Evolutionary conservation across 352 stramenopile species (phyloP).

Genomic region (Phytophthora citricola): DNA sequence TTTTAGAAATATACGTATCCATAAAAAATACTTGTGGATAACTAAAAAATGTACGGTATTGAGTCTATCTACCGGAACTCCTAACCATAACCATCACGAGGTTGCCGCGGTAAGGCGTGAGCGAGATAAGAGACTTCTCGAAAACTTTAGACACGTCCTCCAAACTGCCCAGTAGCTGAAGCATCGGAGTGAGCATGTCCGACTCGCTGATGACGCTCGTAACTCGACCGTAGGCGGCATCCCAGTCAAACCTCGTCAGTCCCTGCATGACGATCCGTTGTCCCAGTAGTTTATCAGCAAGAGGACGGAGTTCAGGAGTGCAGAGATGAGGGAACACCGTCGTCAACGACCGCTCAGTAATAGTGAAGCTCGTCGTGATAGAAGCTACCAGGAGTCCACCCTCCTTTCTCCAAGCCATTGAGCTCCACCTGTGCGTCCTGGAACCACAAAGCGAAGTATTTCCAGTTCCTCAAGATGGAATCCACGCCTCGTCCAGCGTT

Average conservation of each 20-base stretch:
- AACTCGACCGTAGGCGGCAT: slow-evolving; percentile 9
- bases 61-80: too few relatives aligned
- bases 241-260: slow-evolving; percentile 17
- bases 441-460: slow-evolving; percentile 18
- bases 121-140: slow-evolving; percentile 17
- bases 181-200: slow-evolving; percentile 31
- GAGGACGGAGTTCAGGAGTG: background rate
- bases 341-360: slow-evolving; percentile 7
- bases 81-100: too few relatives aligned
- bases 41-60: too few relatives aligned
- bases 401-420: slow-evolving; percentile 8
- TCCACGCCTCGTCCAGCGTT: slow-evolving; percentile 15
- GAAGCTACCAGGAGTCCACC: background rate
- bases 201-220: slow-evolving; percentile 18
- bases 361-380: slow-evolving; percentile 7
- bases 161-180: slow-evolving; percentile 12
- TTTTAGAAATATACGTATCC: too few relatives aligned
- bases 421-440: slow-evolving; percentile 17
- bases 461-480: slow-evolving; percentile 20
- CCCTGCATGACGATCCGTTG: slow-evolving; percentile 21
- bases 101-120: slow-evolving; percentile 3
- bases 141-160: slow-evolving; percentile 24
- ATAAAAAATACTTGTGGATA: too few relatives aligned
- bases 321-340: slow-evolving; percentile 14
- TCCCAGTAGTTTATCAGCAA: slow-evolving; percentile 14